Percentiles rank a stretch among this genome's conserved stretches.
Evolutionary conservation across 352 stramenopile species (phyloP).

Genomic region (Globisporangium nunn): DNA sequence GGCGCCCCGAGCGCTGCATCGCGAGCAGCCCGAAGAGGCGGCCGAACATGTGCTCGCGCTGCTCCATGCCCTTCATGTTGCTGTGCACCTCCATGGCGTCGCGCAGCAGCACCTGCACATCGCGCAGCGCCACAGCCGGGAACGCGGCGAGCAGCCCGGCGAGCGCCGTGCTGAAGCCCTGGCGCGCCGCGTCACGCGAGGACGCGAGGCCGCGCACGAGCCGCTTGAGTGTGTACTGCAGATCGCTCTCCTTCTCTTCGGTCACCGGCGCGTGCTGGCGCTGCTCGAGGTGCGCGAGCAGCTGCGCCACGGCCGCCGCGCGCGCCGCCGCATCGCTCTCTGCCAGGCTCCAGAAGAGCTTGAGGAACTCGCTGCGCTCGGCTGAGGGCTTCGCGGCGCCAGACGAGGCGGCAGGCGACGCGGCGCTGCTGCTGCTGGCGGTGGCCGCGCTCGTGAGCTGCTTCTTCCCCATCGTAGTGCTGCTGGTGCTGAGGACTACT

Average conservation of each 20-base stretch:
- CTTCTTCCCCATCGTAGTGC: not conserved
- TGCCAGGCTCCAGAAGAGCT: constrained; percentile 84
- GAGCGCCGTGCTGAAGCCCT: constrained; percentile 87
- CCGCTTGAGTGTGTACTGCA: constrained; percentile 89
- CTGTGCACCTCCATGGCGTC: constrained; percentile 75
- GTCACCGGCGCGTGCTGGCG: constrained; percentile 14
- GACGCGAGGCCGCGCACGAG: constrained; percentile 86
- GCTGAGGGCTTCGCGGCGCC: constrained; percentile 10
- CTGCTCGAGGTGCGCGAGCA: constrained; percentile 42
- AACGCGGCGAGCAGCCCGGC: constrained; percentile 58
- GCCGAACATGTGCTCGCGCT: constrained; percentile 90
- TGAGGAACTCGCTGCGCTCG: constrained; percentile 69
- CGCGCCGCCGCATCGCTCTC: constrained; percentile 62
- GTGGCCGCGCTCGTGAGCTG: not conserved
- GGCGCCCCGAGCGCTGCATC: constrained; percentile 64
- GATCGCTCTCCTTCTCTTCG: constrained; percentile 24
- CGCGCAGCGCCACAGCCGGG: constrained; percentile 26
- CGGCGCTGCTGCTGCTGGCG: not conserved
- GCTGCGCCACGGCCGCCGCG: constrained; percentile 45
- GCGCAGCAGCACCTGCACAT: constrained; percentile 50
- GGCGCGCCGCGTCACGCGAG: constrained; percentile 80
- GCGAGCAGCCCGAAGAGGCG: constrained; percentile 84
- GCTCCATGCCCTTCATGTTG: constrained; percentile 89
- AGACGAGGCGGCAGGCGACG: not conserved
- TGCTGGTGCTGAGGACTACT: not conserved